phyloP scores from a whole-genome alignment of 345 rosid genomes.

The Mallotus nudiflorus region DNA sequence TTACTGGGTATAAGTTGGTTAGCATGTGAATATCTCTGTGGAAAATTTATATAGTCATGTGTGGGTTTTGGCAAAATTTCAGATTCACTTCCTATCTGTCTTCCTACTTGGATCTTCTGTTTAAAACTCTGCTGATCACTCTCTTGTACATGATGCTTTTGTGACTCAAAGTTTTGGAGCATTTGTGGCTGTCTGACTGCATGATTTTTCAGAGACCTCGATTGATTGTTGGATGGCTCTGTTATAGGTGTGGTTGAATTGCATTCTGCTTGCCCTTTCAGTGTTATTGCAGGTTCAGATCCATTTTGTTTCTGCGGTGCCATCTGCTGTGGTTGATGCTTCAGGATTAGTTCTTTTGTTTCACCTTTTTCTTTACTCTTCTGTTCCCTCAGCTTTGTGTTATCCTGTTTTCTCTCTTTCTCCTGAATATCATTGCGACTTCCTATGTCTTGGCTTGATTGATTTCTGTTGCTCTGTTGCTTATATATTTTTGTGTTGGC shows the following conservation, averaged over 20 bases:
- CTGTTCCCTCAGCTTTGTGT: slow-evolving; percentile 33
- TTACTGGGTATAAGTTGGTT: slow-evolving; percentile 37
- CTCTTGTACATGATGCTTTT: slow-evolving; percentile 26
- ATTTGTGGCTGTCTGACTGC: slow-evolving; percentile 27
- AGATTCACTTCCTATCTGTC: slow-evolving; percentile 34
- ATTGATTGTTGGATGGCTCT: slow-evolving; percentile 36
- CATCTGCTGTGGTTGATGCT: slow-evolving; percentile 37
- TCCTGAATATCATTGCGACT: slow-evolving; percentile 34
- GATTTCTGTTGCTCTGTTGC: slow-evolving; percentile 28
- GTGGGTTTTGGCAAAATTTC: slow-evolving; percentile 27
- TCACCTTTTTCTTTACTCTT: slow-evolving; percentile 30
- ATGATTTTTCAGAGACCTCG: slow-evolving; percentile 25
- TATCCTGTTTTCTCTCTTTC: slow-evolving; percentile 43
- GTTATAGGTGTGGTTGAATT: slow-evolving; percentile 26
- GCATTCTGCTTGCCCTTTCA: slow-evolving; percentile 29
- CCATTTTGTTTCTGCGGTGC: slow-evolving; percentile 25
- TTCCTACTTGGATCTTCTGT: slow-evolving; percentile 34
- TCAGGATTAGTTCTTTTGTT: slow-evolving; percentile 23
- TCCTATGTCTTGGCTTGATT: slow-evolving; percentile 16
- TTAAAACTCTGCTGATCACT: slow-evolving; percentile 31
- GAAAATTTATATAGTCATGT: slow-evolving; percentile 26
- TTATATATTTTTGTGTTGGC: slow-evolving; percentile 26
- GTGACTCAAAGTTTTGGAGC: slow-evolving; percentile 30
- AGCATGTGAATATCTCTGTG: slow-evolving; percentile 32
- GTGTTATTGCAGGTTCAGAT: slow-evolving; percentile 26